phyloP scores from a whole-genome alignment of 2,329 filamentous ascomycete species.

The Paraphaeosphaeria sporulosa region DNA sequence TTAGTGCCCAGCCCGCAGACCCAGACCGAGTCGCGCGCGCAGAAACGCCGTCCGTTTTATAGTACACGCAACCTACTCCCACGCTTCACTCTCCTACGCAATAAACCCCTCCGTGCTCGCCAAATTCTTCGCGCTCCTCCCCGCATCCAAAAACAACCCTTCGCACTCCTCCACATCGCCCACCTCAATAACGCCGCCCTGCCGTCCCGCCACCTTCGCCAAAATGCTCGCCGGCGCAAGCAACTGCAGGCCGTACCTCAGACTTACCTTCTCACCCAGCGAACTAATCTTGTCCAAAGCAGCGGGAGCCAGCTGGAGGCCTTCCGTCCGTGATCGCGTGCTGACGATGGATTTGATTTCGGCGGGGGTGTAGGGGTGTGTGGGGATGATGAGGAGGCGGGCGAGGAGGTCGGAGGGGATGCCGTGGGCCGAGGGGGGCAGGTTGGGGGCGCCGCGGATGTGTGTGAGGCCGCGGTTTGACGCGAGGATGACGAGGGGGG shows the following conservation, averaged over 20 bases:
- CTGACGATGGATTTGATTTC: slow-evolving; percentile 94
- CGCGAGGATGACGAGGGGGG: slow-evolving; percentile 95
- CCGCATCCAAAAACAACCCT: slow-evolving; percentile 57
- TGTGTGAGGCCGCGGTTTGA: slow-evolving; percentile 95
- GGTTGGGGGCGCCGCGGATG: slow-evolving; percentile 81
- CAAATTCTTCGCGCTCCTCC: slow-evolving; percentile 53
- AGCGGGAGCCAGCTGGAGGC: slow-evolving; percentile 77
- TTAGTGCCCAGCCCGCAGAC: not conserved
- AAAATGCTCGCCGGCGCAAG: slow-evolving; percentile 90
- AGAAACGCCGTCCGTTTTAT: slow-evolving; percentile 11
- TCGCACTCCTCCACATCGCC: slow-evolving; percentile 64
- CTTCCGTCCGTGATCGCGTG: slow-evolving; percentile 82
- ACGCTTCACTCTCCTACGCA: slow-evolving; percentile 25
- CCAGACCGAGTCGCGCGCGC: not conserved
- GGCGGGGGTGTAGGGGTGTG: slow-evolving; percentile 82
- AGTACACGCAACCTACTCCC: slow-evolving; percentile 14
- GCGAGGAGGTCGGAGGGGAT: slow-evolving; percentile 93
- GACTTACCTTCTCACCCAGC: slow-evolving; percentile 85
- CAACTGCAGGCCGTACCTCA: slow-evolving; percentile 92
- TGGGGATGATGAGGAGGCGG: slow-evolving; percentile 94
- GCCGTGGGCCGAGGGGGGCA: slow-evolving; percentile 77
- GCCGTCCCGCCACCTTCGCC: slow-evolving; percentile 70
- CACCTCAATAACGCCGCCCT: slow-evolving; percentile 57
- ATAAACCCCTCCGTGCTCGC: slow-evolving; percentile 43
- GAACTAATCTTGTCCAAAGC: slow-evolving; percentile 87